Base-by-base conservation (phyloP, 345 rosid genomes). In the Populus deltoides region DNA sequence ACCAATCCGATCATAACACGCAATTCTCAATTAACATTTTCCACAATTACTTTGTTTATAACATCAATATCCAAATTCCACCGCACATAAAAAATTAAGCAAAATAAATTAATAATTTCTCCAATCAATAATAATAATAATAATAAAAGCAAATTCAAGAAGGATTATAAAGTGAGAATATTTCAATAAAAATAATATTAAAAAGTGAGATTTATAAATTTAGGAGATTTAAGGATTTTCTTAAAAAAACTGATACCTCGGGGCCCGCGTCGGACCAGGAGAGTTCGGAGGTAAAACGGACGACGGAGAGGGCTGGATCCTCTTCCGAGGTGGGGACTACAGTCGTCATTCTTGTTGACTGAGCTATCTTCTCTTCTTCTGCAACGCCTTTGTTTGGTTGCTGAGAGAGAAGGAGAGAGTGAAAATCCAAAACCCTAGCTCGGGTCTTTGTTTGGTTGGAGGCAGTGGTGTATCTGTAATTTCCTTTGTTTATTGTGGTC, bases 181-280 rank as follows among this genome's bases (percentile, higher is more conserved):
- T 59, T 9, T 59, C 13, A 59, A 9, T 1, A 3, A 24, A 59
- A 24, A 11, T 9, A 0, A n/a, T n/a, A 59, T 8, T n/a, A 7
- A 8, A 57, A 57, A 57, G 51, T 9, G 24, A 57, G 29, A 57
- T n/a, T 10, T 9, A 59, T 24, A 59, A n/a, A 59, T 59, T 59
- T 8, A 9, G 63, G 25, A 24, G 63, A 59, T 59, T 59, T 53
- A 53, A 22, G 15, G 2, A 0, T 41, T 41, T 41, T 41, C 12
- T 41, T 41, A 16, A 33, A 63, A 38, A 18, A 27, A 12, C 9
- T 4, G 9, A 38, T 53, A 92, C 98, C 97, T 92, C 99, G 59
- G 97, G 92, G 81, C 99, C 98, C 74, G 99, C 98, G 80, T 94
- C 98, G 27, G 96, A 95, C 98, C 98, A 97, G 73, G 98, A 86